Base-by-base conservation (phyloP, 768 basidiomycete species). In the Russula sp. region DNA sequence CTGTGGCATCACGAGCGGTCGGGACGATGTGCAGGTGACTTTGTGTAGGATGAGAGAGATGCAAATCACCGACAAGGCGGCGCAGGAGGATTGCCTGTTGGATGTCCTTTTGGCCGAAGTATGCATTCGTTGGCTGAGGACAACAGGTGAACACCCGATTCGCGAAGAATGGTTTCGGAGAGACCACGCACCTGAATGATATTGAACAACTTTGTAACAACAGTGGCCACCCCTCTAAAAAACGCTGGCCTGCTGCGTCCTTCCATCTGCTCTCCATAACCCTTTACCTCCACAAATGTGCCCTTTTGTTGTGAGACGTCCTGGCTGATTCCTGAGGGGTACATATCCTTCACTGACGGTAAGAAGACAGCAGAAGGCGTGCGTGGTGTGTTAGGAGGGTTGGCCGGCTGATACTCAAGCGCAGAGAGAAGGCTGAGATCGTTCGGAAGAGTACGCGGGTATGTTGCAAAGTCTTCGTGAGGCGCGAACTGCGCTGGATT, bases 91-190 rank as follows among this genome's bases (percentile, higher is more conserved):
- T 76, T 0, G 90, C 93, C 71, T 99, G 97, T 70, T 99, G 97
- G 57, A 99, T 97, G 71, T 98, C 96, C 71, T 98, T 98, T 74
- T 98, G 95, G 1, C 97, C 96, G 65, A 99, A 97, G 73, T 98
- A 98, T 22, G 90, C 86, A 65, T 86, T 83, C 48, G 90, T 90
- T 6, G 96, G 96, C 93, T 96, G 72, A 36, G 20, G 48, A 32
- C 7, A 13, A 3, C 7, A 47, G 29, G 62, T 67, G 29, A 51
- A 62, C 46, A 29, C 49, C 20, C 36, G 55, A 32, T 36, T 36
- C 45, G 34, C 10, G 13, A 60, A 18, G 25, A 41, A 35, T 13
- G 16, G 46, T 20, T 7, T n/a, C 35, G 38, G n/a, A 34, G 7
- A 18, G 46, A n/a, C 10, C 14, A 69, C 82, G 51, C 57, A 92